Evolutionary conservation across 306 rosid genomes (phyloP), one percentile per base, ranked within the genome.

Genomic region (Inga oerstediana): DNA sequence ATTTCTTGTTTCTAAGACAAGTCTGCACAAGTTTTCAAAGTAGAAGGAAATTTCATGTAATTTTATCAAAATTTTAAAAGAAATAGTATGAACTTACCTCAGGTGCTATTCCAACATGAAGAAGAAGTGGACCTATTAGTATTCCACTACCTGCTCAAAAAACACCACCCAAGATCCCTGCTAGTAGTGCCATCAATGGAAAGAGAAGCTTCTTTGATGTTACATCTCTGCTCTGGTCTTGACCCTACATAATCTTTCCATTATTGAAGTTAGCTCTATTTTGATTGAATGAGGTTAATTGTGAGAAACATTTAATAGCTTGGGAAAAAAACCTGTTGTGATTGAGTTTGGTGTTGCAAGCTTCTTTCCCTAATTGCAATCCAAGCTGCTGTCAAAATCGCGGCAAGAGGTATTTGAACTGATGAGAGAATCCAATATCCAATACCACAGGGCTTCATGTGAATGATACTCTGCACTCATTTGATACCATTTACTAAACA

Each of bases 101-200:
- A 27, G 97, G 98, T 15, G 88, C 84, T 86, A 95, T 82, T 64
- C 98, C 98, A 54, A 93, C 85, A 7, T 95, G 98, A 72, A 95
- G 95, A 86, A 95, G 98, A 79, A 95, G 90, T 34, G 98, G 98
- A 88, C 95, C 93, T 78, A 95, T 89, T 10, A 93, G 85, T 95
- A 95, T 93, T 76, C 98, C 98, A 80, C 98, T 98, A 65, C 98
- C 97, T 30, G 92, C 92, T 59, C 98, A 97, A 80, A 93, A 95
- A 61, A 91, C 89, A 62, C 98, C 98, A 15, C 98, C 98, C 77
- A 93, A 77, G 30, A 89, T 79, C 85, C 98, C 98, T 5, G 97
- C 94, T 20, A 90, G 79, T 44, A 92, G 83, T 81, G 98, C 94
- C 91, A 93, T 92, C 61, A 78, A 22, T 70, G 97, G 98, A 88